Conservation (phyloP, 805 yeast species). For the Hanseniaspora mollemarum region DNA sequence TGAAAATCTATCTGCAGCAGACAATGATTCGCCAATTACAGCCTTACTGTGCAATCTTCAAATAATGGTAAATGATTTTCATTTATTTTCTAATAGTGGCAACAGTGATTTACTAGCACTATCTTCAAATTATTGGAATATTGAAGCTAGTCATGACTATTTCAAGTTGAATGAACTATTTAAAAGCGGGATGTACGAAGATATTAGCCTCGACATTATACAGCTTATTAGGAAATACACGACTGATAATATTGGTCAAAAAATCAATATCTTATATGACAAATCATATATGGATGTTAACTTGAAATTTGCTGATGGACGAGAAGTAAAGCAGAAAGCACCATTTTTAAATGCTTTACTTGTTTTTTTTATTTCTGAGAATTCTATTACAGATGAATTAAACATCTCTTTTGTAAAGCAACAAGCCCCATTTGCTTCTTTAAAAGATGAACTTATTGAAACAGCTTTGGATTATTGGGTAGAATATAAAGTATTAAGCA, state of each 20-base stretch:
- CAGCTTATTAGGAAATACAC: neutral
- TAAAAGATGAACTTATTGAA: slow-evolving; percentile 35
- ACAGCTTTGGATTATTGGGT: slow-evolving; percentile 52
- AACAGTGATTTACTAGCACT: neutral
- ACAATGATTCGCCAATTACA: neutral
- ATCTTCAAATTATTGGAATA: neutral
- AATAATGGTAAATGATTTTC: slow-evolving; percentile 2
- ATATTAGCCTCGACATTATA: neutral
- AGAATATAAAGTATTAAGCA: slow-evolving; percentile 41
- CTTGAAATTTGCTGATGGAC: slow-evolving; percentile 41
- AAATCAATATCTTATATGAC: slow-evolving; percentile 44
- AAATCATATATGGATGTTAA: slow-evolving; percentile 54
- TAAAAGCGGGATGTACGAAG: too few species aligned
- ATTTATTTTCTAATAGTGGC: neutral
- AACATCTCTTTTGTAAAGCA: slow-evolving; percentile 27
- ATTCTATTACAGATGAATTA: neutral
- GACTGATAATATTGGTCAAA: slow-evolving; percentile 37
- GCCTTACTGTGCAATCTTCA: neutral
- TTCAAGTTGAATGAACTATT: neutral
- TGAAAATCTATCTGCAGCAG: neutral
- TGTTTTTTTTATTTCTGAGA: neutral
- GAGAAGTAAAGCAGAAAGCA: slow-evolving; percentile 21
- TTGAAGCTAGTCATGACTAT: neutral
- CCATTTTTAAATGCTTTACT: slow-evolving; percentile 1
- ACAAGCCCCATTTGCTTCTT: slow-evolving; percentile 31